Evolutionary conservation across 2,329 filamentous ascomycete genomes (phyloP).

Genomic region (Didymella arachidicola): DNA sequence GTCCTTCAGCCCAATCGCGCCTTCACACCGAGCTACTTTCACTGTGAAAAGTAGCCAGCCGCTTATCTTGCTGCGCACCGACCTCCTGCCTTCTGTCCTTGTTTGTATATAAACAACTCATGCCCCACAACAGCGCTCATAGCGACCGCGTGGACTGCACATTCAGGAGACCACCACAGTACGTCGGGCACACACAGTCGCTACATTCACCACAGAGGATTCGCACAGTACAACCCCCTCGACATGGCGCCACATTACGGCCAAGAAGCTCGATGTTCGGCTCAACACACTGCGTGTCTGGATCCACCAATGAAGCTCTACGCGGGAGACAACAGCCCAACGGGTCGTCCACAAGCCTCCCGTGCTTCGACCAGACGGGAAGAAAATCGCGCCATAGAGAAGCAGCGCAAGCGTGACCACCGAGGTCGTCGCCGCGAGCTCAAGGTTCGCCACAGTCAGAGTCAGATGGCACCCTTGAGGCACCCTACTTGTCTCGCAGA

Average conservation of each 20-base stretch:
- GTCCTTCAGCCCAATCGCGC: slow-evolving; percentile 2
- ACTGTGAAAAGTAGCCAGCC: slow-evolving; percentile 7
- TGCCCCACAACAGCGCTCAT: background rate
- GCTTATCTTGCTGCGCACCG: background rate
- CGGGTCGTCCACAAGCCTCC: background rate
- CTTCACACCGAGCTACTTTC: slow-evolving; percentile 7
- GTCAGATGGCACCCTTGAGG: background rate
- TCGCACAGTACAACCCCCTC: background rate
- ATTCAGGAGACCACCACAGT: background rate
- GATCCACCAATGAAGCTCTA: background rate
- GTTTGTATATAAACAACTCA: slow-evolving; percentile 13
- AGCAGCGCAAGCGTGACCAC: slow-evolving; percentile 6
- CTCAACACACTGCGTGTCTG: background rate
- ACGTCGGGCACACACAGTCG: background rate
- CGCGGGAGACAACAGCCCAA: slow-evolving; percentile 1
- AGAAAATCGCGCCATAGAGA: slow-evolving; percentile 8
- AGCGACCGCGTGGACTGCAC: slow-evolving; percentile 1
- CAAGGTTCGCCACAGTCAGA: background rate
- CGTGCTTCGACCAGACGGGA: background rate
- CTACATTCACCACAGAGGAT: background rate
- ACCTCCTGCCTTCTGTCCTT: background rate
- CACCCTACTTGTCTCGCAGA: background rate
- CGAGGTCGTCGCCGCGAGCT: slow-evolving; percentile 3
- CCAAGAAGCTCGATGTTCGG: background rate
- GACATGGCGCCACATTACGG: slow-evolving; percentile 6